Base-by-base conservation (phyloP, 2,329 filamentous ascomycete species). In the Diaporthe capsici region DNA sequence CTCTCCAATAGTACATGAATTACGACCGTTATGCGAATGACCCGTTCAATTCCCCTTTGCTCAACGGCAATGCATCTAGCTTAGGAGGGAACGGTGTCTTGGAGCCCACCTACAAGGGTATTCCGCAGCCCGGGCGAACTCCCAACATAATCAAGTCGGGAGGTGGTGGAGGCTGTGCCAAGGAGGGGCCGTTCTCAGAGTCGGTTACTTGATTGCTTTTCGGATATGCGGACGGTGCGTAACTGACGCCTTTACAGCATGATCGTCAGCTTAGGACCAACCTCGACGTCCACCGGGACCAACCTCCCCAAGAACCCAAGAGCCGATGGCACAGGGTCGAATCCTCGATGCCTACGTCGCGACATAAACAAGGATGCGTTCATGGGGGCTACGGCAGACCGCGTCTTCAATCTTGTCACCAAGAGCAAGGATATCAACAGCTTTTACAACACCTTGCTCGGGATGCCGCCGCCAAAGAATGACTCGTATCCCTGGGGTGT, bases 161-260 rank as follows among this genome's bases (percentile, higher is more conserved):
- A 15, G 85, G 85, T 4, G 90, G 90, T 17, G 90, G 90, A 37
- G 90, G 90, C 4, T 92, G 90, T 78, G 84, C 91, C 6, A 84
- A 81, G 4, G 82, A 81, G 3, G 89, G 89, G 0, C 90, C 90
- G 0, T 85, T 90, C 31, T 81, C 81, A 37, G 85, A 86, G 81
- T 85, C 76, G 12, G 81, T 81, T 31, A 4, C 44, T 58, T 51
- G 34, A 37, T 22, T 34, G 28, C 25, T 58, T 12, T 58, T 22
- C 31, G 17, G 28, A 57, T 2, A 9, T 15, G 9, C 10, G 55
- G 31, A 22, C 9, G 20, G 31, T 22, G 37, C 3, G 37, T n/a
- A 34, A 39, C 49, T 70, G 49, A 70, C 34, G 5, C 8, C 15
- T n/a, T 1, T 9, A 20, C 34, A 70, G 65, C 17, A 70, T 70